These are phyloP conservation scores for Euphorbia tirucalli DNA, from an alignment of 345 rosid species.

Conservation along the genomic window DNA sequence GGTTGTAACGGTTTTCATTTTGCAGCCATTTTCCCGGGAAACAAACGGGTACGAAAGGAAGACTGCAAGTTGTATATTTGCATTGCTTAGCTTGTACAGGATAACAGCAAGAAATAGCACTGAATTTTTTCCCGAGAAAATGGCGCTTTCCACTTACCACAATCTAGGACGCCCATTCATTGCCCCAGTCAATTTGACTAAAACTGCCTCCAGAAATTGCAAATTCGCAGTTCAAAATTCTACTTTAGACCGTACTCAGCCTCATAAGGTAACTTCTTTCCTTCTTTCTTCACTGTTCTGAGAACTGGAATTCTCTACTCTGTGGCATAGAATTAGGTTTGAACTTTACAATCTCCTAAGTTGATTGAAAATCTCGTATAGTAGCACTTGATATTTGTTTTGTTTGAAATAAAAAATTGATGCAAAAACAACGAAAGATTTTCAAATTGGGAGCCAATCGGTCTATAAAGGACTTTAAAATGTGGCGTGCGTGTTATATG, in stretches of 20 bases:
- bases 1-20: conserved; percentile 2
- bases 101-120: not conserved
- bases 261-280: conserved; percentile 41
- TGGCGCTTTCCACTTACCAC: conserved; percentile 34
- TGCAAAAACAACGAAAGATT: not conserved
- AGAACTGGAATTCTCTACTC: conserved; percentile 3
- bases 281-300: not conserved
- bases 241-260: conserved; percentile 29
- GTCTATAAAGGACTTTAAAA: too few species aligned
- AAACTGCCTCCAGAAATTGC: conserved; percentile 32
- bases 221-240: conserved; percentile 44
- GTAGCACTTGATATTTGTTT: not conserved
- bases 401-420: conserved; percentile 2
- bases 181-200: conserved; percentile 20
- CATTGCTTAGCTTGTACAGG: not conserved
- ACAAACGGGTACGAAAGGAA: conserved; percentile 1
- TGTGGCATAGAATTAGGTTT: not conserved
- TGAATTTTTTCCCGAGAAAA: conserved; percentile 9
- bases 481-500: not conserved
- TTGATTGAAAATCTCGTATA: not conserved
- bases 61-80: not conserved
- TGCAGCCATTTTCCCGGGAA: conserved; percentile 9
- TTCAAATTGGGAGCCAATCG: not conserved
- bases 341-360: not conserved
- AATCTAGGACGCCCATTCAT: conserved; percentile 22